A percentile compares a stretch with the other conserved stretches of the same genome.
Evolutionary conservation across 2,329 filamentous ascomycete species (phyloP).

Genomic region (Boeremia exigua): DNA sequence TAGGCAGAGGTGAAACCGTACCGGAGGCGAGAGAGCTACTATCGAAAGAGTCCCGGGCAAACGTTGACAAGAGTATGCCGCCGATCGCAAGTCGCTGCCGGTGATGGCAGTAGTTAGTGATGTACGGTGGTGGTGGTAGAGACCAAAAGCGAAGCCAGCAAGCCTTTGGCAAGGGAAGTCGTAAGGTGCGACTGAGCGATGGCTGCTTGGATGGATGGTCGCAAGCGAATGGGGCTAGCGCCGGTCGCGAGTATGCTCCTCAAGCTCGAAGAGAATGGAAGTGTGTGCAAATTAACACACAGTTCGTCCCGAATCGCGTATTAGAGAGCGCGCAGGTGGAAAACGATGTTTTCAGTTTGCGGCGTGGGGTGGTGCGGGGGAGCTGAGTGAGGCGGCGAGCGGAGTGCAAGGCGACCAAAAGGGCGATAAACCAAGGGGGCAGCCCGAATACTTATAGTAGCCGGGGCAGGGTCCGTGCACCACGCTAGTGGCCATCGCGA

Average conservation of each 20-base stretch:
- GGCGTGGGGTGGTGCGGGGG: conserved; percentile 32
- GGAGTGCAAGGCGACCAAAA: conserved; percentile 38
- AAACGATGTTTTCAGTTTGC: conserved; percentile 35
- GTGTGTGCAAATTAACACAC: conserved; percentile 35
- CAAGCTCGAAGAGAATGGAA: conserved; percentile 40
- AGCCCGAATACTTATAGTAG: conserved; percentile 33
- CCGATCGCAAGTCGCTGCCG: conserved; percentile 31
- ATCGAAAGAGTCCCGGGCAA: conserved; percentile 93
- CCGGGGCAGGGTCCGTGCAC: conserved; percentile 16
- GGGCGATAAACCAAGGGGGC: conserved; percentile 32
- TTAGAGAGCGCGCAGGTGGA: conserved; percentile 42
- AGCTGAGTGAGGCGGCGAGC: conserved; percentile 36
- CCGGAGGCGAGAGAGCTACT: conserved; percentile 88
- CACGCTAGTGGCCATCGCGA: conserved; percentile 17
- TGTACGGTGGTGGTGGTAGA: conserved; percentile 27
- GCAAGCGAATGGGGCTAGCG: conserved; percentile 40
- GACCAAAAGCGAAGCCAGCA: conserved; percentile 53
- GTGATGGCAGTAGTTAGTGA: conserved; percentile 35
- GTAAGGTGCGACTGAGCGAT: conserved; percentile 30
- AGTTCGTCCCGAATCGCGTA: conserved; percentile 30
- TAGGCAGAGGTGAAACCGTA: conserved; percentile 48
- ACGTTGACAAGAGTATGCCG: conserved; percentile 51
- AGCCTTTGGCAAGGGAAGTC: conserved; percentile 46
- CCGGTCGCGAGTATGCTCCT: conserved; percentile 34
- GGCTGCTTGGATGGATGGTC: conserved; percentile 38